Base-by-base conservation (phyloP, 106 monocot genomes). In the Phalaenopsis equestris region DNA sequence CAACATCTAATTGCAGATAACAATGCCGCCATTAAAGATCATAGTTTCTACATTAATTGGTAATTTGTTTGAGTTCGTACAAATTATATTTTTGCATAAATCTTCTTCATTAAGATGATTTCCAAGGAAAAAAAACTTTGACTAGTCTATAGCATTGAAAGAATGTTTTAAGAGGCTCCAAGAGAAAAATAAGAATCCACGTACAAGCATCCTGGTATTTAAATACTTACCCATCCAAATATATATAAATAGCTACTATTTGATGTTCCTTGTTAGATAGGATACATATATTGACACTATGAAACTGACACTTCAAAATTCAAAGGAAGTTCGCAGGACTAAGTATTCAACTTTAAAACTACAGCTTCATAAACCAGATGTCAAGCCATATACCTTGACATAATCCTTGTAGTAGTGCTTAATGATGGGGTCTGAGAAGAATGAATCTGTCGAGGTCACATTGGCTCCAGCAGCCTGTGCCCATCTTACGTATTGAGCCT, bases 401-500 rank as follows among this genome's bases (percentile, higher is more conserved):
- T 94, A 94, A 42, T 90, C 83, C 80, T 87, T 97, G 70, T 90
- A 92, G 67, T 89, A 97, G 11, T 57, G 77, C 80, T 85, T 94
- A 49, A 97, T 88, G 7, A 73, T 84, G 46, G 90, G 83, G 79
- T 94, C 70, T 6, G 89, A 85, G 89, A 87, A 97, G 79, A 97
- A 97, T 0, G 90, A 80, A 85, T 97, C 96, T 1, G 81, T 41
- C 0, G 86, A 88, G 39, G 81, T 74, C 47, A 88, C 78, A 81
- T 94, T 92, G 7, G 42, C 82, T 43, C 96, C 96, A 81, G 93
- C 87, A 72, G 42, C 82, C 49, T 84, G 77, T 41, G 94, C 96
- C 96, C 96, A 97, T 64, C 78, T 81, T 15, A 94, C 87, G 87
- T 97, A 97, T 61, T 92, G 91, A 80, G 83, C 75, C 80, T 94